Conservation (phyloP, 2,329 filamentous ascomycete genomes). For the Fusarium pilosicola region DNA sequence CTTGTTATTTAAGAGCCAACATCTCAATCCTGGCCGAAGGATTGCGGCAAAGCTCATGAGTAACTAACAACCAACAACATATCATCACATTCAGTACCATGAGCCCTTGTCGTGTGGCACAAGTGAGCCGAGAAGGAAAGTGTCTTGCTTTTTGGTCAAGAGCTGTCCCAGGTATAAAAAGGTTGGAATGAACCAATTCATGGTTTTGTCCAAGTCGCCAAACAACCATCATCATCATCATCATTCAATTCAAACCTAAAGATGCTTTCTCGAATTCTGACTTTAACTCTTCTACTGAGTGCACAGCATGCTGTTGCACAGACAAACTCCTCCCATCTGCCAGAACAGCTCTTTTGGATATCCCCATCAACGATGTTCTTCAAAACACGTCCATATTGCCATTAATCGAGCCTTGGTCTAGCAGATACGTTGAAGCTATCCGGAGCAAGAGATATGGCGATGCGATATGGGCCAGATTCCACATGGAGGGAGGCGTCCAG, state of each 20-base stretch:
- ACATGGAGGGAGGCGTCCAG: not conserved
- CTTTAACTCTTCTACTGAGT: not conserved
- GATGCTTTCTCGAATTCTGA: not conserved
- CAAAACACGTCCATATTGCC: not conserved
- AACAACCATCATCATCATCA: no score
- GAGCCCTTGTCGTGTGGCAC: not conserved
- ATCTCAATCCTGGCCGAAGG: not conserved
- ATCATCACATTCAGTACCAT: not conserved
- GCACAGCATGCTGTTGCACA: not conserved
- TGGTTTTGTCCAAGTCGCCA: fast-evolving
- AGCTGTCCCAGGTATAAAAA: not conserved
- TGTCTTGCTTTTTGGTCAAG: not conserved
- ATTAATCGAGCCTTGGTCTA: not conserved
- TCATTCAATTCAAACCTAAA: no score
- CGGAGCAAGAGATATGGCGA: not conserved
- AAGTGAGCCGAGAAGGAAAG: not conserved
- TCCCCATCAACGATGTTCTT: not conserved
- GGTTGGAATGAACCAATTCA: fast-evolving
- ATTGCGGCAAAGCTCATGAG: not conserved
- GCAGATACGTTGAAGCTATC: not conserved
- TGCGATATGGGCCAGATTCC: not conserved
- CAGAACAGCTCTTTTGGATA: not conserved
- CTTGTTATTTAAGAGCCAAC: not conserved
- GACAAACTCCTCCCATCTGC: not conserved
- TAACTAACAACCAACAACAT: not conserved